These are phyloP conservation scores for Hanseniaspora mollemarum DNA, from an alignment of 805 yeast species.

Conservation along the genomic window DNA sequence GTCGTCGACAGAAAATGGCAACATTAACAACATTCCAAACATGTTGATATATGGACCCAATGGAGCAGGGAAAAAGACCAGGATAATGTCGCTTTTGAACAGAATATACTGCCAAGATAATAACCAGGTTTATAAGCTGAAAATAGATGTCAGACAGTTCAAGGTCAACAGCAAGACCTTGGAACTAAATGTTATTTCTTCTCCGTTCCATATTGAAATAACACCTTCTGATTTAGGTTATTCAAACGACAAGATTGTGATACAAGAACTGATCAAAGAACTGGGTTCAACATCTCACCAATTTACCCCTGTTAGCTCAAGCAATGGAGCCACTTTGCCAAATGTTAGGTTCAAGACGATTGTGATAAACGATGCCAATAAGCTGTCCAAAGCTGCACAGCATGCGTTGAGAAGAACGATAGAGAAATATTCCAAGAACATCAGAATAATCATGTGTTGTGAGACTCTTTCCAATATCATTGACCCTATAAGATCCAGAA, in stretches of 20 bases:
- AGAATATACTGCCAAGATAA: conserved; percentile 60
- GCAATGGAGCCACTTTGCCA: conserved; percentile 33
- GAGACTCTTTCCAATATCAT: conserved; percentile 86
- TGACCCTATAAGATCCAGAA: conserved; percentile 88
- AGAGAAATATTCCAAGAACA: conserved; percentile 85
- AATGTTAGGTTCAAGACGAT: conserved; percentile 62
- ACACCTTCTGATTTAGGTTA: conserved; percentile 96
- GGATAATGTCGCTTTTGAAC: conserved; percentile 66
- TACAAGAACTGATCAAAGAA: conserved; percentile 86
- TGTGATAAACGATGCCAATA: conserved; percentile 83
- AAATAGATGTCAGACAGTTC: conserved; percentile 81
- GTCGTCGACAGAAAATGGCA: conserved; percentile 23
- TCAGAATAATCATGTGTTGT: conserved; percentile 73
- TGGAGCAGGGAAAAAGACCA: conserved; percentile 94
- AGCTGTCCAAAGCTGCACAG: conserved; percentile 83
- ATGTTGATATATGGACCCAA: conserved; percentile 85
- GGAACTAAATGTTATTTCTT: conserved; percentile 86
- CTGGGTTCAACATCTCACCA: conserved; percentile 84
- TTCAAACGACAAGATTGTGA: conserved; percentile 76
- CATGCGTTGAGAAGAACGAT: conserved; percentile 91
- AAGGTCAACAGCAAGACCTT: conserved; percentile 63
- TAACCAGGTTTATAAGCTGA: conserved; percentile 60
- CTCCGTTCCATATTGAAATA: conserved; percentile 82
- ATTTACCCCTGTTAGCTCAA: conserved; percentile 23
- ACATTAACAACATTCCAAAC: conserved; percentile 69